These are phyloP conservation scores for Gymnopilus junonius DNA, from an alignment of 768 basidiomycete genomes.

Conservation along the genomic window DNA sequence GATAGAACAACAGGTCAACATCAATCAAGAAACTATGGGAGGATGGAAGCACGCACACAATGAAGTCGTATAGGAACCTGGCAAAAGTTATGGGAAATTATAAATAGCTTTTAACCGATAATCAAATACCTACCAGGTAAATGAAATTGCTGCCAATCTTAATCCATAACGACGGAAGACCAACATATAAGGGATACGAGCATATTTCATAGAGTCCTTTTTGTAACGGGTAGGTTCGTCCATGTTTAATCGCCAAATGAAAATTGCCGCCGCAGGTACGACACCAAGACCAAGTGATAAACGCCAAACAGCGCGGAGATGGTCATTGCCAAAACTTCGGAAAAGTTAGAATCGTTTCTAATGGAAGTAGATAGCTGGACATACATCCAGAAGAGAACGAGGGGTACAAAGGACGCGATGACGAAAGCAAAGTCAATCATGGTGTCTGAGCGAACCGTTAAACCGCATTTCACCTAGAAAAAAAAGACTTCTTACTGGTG, in stretches of 20 bases:
- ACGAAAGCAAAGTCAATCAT: slow-evolving; percentile 92
- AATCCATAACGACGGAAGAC: slow-evolving; percentile 82
- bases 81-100: neutral
- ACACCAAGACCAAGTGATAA: slow-evolving; percentile 83
- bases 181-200: slow-evolving; percentile 75
- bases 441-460: slow-evolving; percentile 46
- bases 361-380: slow-evolving; percentile 26
- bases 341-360: neutral
- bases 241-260: slow-evolving; percentile 88
- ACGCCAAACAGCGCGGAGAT: slow-evolving; percentile 88
- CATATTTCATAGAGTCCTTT: slow-evolving; percentile 79
- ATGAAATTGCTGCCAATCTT: slow-evolving; percentile 71
- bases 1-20: neutral
- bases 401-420: slow-evolving; percentile 76
- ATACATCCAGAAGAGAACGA: slow-evolving; percentile 89
- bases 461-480: neutral
- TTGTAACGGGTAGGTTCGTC: slow-evolving; percentile 76
- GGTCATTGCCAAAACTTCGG: slow-evolving; percentile 71
- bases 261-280: slow-evolving; percentile 79
- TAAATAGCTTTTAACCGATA: neutral
- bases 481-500: slow-evolving; percentile 64
- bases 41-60: slow-evolving; percentile 52
- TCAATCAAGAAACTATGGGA: neutral
- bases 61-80: slow-evolving; percentile 83
- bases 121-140: slow-evolving; percentile 63